Base-by-base conservation (phyloP, 2,329 filamentous ascomycete species). In the Exutisphaerella laricina region DNA sequence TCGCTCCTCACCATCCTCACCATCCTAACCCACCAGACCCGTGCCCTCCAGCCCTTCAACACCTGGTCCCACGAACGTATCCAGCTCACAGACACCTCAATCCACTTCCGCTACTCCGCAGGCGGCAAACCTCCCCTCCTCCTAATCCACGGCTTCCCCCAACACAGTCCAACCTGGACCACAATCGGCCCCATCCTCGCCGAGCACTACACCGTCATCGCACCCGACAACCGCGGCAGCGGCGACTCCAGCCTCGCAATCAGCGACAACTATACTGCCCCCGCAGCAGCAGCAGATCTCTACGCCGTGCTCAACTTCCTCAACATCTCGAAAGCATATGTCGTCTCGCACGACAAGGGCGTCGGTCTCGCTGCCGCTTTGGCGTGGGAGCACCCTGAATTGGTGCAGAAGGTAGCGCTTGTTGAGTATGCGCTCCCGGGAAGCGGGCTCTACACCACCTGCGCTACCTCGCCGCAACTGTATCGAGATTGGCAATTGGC, bases 341-440 rank as follows among this genome's bases (percentile, higher is more conserved):
- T 73, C 0, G 66, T 72, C 47, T 58, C 65, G 0, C 70, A 73
- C 46, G 70, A 74, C 43, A 72, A 71, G 43, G 70, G 70, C 12
- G 64, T 62, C 3, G 70, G 69, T 0, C 57, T 68, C 21, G 68
- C 69, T 2, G 51, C 63, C 0, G 67, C 69, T 0, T 58, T 73
- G 0, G 66, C 69, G 1, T 55, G 60, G 4, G 58, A 65, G 39
- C 44, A 70, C 45, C 67, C 64, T 0, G 46, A 49, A 1, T 28
- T 63, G 0, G 63, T 72, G 4, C 39, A 58, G 37, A 56, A 58
- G 22, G 45, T 73, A 2, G 63, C 56, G 3, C 14, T 70, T 1
- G 49, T 61, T 0, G 70, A 73, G 46, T 72, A 72, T 36, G 23
- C 51, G 1, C 58, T 71, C 3, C 70, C 69, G 0, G 70, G 70